Percentiles rank a stretch among this genome's conserved stretches.
Evolutionary conservation across 2,329 filamentous ascomycete genomes (phyloP).

Genomic region (Calonectria henricotiae): DNA sequence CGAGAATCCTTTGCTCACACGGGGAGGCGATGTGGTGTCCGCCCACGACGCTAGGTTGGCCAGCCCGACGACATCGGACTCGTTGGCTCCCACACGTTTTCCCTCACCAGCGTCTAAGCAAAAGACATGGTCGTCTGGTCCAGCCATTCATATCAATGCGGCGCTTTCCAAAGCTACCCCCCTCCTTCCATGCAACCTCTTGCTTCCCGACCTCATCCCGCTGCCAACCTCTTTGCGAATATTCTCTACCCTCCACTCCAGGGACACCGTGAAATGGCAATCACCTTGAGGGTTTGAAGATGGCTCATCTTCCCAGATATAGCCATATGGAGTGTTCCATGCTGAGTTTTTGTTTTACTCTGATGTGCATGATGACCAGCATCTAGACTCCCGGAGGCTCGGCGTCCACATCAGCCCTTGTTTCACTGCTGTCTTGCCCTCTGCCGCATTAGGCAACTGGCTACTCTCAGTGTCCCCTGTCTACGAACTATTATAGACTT

Average conservation of each 20-base stretch:
- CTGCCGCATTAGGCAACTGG: slow-evolving; percentile 44
- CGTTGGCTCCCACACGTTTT: slow-evolving; percentile 34
- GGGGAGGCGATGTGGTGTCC: slow-evolving; percentile 43
- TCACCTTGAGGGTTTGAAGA: slow-evolving; percentile 7
- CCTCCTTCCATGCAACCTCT: slow-evolving; percentile 24
- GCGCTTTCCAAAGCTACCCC: slow-evolving; percentile 28
- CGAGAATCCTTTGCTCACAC: slow-evolving; percentile 36
- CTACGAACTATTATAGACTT: slow-evolving; percentile 47
- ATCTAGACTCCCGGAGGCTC: slow-evolving; percentile 48
- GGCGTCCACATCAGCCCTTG: slow-evolving; percentile 45
- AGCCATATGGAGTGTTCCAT: slow-evolving; percentile 29
- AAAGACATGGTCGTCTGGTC: slow-evolving; percentile 43
- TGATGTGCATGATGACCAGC: slow-evolving; percentile 29
- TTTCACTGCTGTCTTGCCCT: slow-evolving; percentile 35
- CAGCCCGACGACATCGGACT: slow-evolving; percentile 35
- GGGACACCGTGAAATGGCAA: slow-evolving; percentile 25
- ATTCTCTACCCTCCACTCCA: slow-evolving; percentile 22
- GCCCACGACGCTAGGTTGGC: slow-evolving; percentile 43
- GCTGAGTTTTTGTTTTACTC: slow-evolving; percentile 31
- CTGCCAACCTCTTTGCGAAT: slow-evolving; percentile 26
- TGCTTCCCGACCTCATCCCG: slow-evolving; percentile 24
- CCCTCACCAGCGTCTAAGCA: slow-evolving; percentile 37
- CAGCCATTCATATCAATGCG: slow-evolving; percentile 41
- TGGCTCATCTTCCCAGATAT: slow-evolving; percentile 4
- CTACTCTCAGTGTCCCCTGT: slow-evolving; percentile 38